Base-by-base conservation (phyloP, 2,329 filamentous ascomycete genomes). In the Sphaerulina populicola region DNA sequence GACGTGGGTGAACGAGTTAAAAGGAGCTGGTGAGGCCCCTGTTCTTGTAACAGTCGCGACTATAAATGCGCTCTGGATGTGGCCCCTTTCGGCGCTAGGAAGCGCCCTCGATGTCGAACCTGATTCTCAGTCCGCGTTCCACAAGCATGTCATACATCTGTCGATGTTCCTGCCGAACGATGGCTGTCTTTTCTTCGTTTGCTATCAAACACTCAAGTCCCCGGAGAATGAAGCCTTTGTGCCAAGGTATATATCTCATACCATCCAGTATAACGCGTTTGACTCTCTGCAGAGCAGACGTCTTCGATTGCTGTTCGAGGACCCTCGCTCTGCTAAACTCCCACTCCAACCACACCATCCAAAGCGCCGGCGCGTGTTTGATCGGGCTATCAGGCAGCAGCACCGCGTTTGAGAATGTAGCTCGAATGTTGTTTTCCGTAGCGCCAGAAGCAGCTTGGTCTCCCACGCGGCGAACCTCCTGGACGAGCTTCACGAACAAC, bases 171-270 rank as follows among this genome's bases (percentile, higher is more conserved):
- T 35, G 31, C 31, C 12, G 31, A 35, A 11, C 12, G 31, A 35
- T 6, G 12, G 10, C 31, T 7, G 12, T n/a, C 2, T n/a, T n/a
- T n/a, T 11, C 31, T 35, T 35, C 31, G 10, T n/a, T n/a, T 7
- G 10, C 31, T 9, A 10, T 23, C 12, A 49, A 38, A 2, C 72
- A 66, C 40, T 71, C 70, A 51, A 85, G 80, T 0, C 77, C 81
- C 23, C 77, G 53, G 67, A 85, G 72, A 39, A 80, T 68, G 43
- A 81, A 73, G 35, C 75, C 72, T 63, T 85, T 85, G 1, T 73
- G 76, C 81, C 82, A 85, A 0, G 83, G 83, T 60, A 82, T 73
- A 12, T 72, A 68, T 39, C 74, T 70, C 55, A 85, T 60, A 0
- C 77, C 80, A 31, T 76, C 69, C 52, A 79, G 77, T 59, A 79